These are phyloP conservation scores for grape (Vitis vinifera) DNA, from an alignment of 164 flowering plant genomes.

Conservation along the genomic window DNA sequence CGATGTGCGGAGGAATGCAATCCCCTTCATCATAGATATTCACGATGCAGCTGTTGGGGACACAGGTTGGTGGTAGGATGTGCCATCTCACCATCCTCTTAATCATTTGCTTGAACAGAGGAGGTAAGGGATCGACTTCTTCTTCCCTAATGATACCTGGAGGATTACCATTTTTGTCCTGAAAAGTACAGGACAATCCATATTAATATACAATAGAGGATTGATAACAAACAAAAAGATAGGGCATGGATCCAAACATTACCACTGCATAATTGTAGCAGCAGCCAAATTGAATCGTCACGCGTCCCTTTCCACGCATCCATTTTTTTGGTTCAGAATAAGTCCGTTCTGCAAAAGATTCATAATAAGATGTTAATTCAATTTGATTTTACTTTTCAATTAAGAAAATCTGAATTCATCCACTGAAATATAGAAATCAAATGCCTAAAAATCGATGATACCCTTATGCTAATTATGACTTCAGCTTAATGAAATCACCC, in stretches of 20 bases:
- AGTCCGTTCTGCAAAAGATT: conserved; percentile 39
- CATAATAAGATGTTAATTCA: neutral
- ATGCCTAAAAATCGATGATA: too few relatives aligned
- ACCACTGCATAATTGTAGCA: conserved; percentile 22
- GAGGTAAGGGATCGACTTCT: conserved; percentile 62
- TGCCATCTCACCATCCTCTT: conserved; percentile 50
- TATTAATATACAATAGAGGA: neutral
- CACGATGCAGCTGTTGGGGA: conserved; percentile 63
- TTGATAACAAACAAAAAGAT: neutral
- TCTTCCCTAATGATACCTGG: conserved; percentile 64
- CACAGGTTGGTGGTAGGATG: conserved; percentile 45
- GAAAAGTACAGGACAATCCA: conserved; percentile 10
- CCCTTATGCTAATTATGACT: too few relatives aligned
- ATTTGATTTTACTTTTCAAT: too few relatives aligned
- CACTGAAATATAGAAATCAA: too few relatives aligned
- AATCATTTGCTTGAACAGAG: conserved; percentile 43
- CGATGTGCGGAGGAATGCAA: conserved; percentile 58
- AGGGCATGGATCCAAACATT: conserved; percentile 5
- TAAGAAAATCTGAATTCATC: too few relatives aligned
- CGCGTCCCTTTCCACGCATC: conserved; percentile 73
- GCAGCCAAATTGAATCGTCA: conserved; percentile 66
- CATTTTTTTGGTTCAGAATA: conserved; percentile 57
- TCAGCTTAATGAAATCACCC: too few relatives aligned
- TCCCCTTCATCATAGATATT: conserved; percentile 65
- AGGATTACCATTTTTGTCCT: conserved; percentile 64